Evolutionary conservation across 2,329 filamentous ascomycete genomes (phyloP), one percentile per base, ranked within the genome.

Genomic region (Beauveria asiatica): DNA sequence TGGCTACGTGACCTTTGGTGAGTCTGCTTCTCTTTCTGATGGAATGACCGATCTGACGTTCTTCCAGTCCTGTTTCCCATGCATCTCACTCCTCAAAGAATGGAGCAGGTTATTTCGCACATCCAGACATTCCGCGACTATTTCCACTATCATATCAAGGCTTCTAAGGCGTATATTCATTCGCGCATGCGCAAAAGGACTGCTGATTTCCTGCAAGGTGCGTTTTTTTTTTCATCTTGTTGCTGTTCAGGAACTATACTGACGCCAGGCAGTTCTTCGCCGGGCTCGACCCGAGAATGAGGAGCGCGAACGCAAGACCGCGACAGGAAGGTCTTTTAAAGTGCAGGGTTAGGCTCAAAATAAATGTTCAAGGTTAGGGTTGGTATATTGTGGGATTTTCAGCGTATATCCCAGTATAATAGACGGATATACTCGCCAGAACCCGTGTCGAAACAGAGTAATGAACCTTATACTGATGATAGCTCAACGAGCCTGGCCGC

Each of bases 121-220:
- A 97, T 99, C 69, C 95, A 99, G 77, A 99, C 94, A 16, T 99
- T 99, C 89, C 90, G 94, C 66, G 94, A 99, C 73, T 99, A 99
- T 76, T 99, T 99, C 82, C 94, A 99, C 76, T 99, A 99, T 75
- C 94, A 99, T 76, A 99, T 99, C 78, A 99, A 99, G 78, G 95
- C 94, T 33, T 97, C 92, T 64, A 99, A 99, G 81, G 94, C 95
- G 57, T 99, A 97, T 71, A 99, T 99, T 66, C 94, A 99, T 81
- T 95, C 92, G 39, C 86, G 95, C 70, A 99, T 99, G 94, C 87
- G 94, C 72, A 90, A 93, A 80, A 86, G 94, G 74, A 99, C 95
- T 10, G 94, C 94, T 54, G 95, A 99, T 74, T 99, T 99, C 80
- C 85, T 99, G 61, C 95, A 99, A 83, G 90, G 91, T 93, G 79